phyloP scores from a whole-genome alignment of 2,329 filamentous ascomycete species.

The Huntiella savannae region DNA sequence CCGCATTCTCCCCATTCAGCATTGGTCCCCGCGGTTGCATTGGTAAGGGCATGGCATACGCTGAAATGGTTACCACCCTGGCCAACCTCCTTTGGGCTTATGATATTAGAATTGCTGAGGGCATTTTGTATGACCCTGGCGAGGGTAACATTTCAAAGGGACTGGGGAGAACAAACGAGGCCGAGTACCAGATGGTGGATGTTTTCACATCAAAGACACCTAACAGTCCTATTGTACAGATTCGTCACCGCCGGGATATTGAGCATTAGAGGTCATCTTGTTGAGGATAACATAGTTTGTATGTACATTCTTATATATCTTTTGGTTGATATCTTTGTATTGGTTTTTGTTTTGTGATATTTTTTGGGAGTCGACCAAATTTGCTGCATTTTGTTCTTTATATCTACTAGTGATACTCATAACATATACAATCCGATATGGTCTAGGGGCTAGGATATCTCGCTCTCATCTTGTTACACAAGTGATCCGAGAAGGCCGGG shows the following conservation, averaged over 20 bases:
- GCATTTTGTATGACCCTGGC: conserved; percentile 24
- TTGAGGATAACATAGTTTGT: neutral
- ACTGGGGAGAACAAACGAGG: conserved; percentile 31
- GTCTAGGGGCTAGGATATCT: too few relatives aligned
- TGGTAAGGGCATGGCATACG: conserved; percentile 49
- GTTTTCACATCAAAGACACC: conserved; percentile 53
- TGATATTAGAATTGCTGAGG: conserved; percentile 34
- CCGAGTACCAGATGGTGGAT: conserved; percentile 52
- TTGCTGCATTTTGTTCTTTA: too few relatives aligned
- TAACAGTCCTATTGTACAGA: conserved; percentile 50
- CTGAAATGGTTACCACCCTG: conserved; percentile 45
- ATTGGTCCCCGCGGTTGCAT: conserved; percentile 54
- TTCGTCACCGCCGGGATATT: conserved; percentile 20
- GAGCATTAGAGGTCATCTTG: neutral
- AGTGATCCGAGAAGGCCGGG: conserved; percentile 12
- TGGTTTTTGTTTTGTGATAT: neutral
- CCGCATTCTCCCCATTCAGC: conserved; percentile 57
- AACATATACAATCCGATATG: too few relatives aligned
- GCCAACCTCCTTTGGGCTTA: conserved; percentile 42
- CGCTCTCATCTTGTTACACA: too few relatives aligned
- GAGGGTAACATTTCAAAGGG: conserved; percentile 29
- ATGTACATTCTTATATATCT: neutral
- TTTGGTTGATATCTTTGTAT: neutral
- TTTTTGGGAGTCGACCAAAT: neutral
- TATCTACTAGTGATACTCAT: too few relatives aligned